These are phyloP conservation scores for Tolypocladium sp. DNA, from an alignment of 2,329 filamentous ascomycete genomes.

Conservation along the genomic window DNA sequence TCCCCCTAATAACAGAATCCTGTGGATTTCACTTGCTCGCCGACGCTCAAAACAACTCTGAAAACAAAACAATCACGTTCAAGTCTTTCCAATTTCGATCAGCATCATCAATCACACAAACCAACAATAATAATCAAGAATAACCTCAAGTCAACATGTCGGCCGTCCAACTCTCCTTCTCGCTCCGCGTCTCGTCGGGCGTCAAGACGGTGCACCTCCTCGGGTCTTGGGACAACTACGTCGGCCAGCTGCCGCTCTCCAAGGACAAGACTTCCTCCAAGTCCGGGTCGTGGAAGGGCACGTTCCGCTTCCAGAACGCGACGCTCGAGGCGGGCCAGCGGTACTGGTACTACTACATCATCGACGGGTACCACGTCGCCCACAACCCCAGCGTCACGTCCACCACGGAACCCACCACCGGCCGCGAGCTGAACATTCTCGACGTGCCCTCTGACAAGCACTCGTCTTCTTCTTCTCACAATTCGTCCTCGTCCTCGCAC, in stretches of 20 bases:
- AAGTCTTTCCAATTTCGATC: background rate
- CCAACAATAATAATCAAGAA: background rate
- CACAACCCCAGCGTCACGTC: conserved; percentile 88
- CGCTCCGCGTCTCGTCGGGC: conserved; percentile 88
- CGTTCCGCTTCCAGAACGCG: conserved; percentile 86
- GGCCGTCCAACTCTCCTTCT: conserved; percentile 88
- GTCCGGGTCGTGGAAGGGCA: conserved; percentile 87
- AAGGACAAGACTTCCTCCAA: conserved; percentile 78
- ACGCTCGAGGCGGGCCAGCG: conserved; percentile 81
- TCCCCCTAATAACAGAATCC: conserved; percentile 35
- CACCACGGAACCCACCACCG: conserved; percentile 90
- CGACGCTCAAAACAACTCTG: background rate
- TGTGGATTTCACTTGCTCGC: conserved; percentile 36
- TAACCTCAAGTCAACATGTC: conserved; percentile 54
- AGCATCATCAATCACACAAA: background rate
- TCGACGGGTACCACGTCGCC: conserved; percentile 96
- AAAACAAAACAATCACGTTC: background rate
- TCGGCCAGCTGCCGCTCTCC: conserved; percentile 85
- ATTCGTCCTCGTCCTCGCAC: conserved; percentile 23
- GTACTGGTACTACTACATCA: conserved; percentile 99
- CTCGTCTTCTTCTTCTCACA: conserved; percentile 26
- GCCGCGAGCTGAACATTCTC: conserved; percentile 94
- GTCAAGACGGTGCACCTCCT: conserved; percentile 97
- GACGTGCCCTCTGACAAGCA: conserved; percentile 58
- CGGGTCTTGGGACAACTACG: conserved; percentile 97